Evolutionary conservation across 345 rosid species (phyloP).

Genomic region (Xanthoceras sorbifolium): DNA sequence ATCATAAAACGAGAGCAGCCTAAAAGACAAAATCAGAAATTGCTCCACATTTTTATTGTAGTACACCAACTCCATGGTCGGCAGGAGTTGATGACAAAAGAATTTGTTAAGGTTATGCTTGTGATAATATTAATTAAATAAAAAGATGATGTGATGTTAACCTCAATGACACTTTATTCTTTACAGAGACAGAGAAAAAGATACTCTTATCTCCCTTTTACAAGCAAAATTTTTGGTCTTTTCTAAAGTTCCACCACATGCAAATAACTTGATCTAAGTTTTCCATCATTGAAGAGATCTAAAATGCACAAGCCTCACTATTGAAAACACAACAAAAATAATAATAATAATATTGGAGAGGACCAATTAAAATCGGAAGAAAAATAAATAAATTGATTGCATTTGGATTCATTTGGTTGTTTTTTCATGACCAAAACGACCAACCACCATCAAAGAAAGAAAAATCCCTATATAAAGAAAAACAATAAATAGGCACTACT

Average conservation of each 20-base stretch:
- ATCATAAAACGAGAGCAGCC: too few species aligned
- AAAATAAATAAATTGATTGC: not conserved
- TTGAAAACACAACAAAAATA: not conserved
- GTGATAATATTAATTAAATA: not conserved
- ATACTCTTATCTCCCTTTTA: conserved; percentile 13
- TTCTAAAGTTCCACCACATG: not conserved
- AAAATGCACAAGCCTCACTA: not conserved
- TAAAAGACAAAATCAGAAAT: too few species aligned
- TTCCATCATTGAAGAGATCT: not conserved
- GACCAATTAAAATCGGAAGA: not conserved
- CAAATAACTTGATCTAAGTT: not conserved
- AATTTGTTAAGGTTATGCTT: not conserved
- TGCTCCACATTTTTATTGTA: too few species aligned
- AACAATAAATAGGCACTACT: conserved; percentile 16
- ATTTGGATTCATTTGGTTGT: not conserved
- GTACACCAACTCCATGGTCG: too few species aligned
- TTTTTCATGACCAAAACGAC: not conserved
- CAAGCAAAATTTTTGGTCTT: not conserved
- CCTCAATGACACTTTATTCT: not conserved
- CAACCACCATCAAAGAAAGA: conserved; percentile 10
- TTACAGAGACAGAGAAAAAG: not conserved
- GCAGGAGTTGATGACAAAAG: not conserved
- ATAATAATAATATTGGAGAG: not conserved
- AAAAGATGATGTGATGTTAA: conserved; percentile 5
- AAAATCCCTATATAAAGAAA: conserved; percentile 4